phyloP scores from a whole-genome alignment of 257 asterid species.

The Jaltomata sinuosa region DNA sequence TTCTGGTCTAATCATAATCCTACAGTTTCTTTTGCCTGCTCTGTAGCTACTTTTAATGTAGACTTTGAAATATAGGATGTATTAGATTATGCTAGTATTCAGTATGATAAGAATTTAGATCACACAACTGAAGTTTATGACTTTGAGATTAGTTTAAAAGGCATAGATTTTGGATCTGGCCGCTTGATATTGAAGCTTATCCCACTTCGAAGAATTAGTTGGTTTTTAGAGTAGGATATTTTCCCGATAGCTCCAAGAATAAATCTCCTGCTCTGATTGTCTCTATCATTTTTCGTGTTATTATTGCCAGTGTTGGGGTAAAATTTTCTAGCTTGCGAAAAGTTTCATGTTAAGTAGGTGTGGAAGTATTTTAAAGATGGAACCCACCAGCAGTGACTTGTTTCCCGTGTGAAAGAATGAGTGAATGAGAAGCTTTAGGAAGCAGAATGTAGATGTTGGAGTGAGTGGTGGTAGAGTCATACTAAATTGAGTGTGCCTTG shows the following conservation, averaged over 20 bases:
- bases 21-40: constrained; percentile 27
- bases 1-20: constrained; percentile 17
- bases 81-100: not conserved
- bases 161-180: not conserved
- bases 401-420: constrained; percentile 25
- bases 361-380: constrained; percentile 29
- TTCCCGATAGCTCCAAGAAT: constrained; percentile 1
- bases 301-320: not conserved
- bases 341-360: constrained; percentile 22
- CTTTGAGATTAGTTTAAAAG: not conserved
- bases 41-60: constrained; percentile 1
- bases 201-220: constrained; percentile 4
- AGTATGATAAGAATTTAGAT: not conserved
- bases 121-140: not conserved
- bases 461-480: constrained; percentile 39
- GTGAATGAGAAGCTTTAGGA: constrained; percentile 27
- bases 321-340: not conserved
- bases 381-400: constrained; percentile 31
- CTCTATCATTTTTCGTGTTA: constrained; percentile 7
- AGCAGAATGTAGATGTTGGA: constrained; percentile 30
- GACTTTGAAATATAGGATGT: not conserved
- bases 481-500: constrained; percentile 22
- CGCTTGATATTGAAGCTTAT: not conserved
- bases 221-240: not conserved
- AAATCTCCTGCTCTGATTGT: constrained; percentile 10